Base-by-base conservation (phyloP, 2,329 filamentous ascomycete species). In the Aspergillus pseudotamarii region DNA sequence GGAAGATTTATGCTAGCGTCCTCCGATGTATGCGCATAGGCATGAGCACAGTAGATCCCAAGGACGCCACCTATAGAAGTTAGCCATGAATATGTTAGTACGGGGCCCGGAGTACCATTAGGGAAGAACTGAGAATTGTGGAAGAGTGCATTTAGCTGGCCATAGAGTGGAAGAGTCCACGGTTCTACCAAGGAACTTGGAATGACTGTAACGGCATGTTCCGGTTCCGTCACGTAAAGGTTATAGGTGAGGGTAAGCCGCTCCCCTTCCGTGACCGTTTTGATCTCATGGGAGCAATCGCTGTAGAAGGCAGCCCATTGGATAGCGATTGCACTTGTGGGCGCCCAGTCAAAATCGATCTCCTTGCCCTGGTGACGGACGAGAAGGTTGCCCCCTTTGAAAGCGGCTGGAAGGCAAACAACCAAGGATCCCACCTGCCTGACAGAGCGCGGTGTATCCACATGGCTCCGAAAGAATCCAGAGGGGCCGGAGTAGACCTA, bases 231-330 rank as follows among this genome's bases (percentile, higher is more conserved):
- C 12, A 79, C 73, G 64, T 80, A 87, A 1, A 89, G 75, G 62
- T 88, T 88, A 74, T 89, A 89, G 0, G 86, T 89, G 26, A 89
- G 70, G 0, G 84, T 88, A 19, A 89, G 64, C 0, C 85, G 82
- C 61, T 88, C 79, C 0, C 86, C 86, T 1, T 73, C 66, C 0
- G 74, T 83, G 6, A 89, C 80, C 16, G 82, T 78, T 0, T 81
- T 67, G 1, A 79, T 76, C 38, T 79, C 75, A 60, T 78, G 75
- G 58, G 76, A 73, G 53, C 75, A 77, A 59, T 78, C 76, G 23
- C 73, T 75, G 38, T 78, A 79, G 36, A 79, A 79, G 3, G 76
- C 77, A 0, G 73, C 76, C 75, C 75, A 79, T 48, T 77, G 72
- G 19, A 78, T 73, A 1, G 51, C 30, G 0, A 69, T 64, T 4